Conservation (phyloP, 352 stramenopile species). For the Pythium brassicae region DNA sequence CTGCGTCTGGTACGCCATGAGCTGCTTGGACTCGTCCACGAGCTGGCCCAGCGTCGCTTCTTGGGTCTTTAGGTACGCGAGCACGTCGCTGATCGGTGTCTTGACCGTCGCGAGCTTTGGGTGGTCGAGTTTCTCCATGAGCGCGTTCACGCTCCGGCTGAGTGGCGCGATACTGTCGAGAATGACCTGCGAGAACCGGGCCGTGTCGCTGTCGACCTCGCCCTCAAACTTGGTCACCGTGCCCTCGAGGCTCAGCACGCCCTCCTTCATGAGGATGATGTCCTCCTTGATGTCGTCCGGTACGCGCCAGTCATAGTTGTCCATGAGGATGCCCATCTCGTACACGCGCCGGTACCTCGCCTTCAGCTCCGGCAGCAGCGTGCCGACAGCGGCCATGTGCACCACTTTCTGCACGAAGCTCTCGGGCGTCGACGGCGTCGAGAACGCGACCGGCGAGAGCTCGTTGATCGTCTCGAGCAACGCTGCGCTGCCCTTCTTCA, state of each 20-base stretch:
- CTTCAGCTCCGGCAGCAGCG: slow-evolving; percentile 65
- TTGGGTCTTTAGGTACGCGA: slow-evolving; percentile 70
- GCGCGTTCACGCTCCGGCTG: slow-evolving; percentile 54
- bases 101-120: slow-evolving; percentile 73
- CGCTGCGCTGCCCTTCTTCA: slow-evolving; percentile 74
- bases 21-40: slow-evolving; percentile 76
- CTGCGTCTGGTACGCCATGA: slow-evolving; percentile 87
- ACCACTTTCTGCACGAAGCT: slow-evolving; percentile 87
- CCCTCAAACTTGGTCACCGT: slow-evolving; percentile 88
- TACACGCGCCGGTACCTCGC: slow-evolving; percentile 71
- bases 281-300: slow-evolving; percentile 91
- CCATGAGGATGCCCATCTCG: slow-evolving; percentile 89
- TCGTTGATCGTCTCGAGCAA: slow-evolving; percentile 83
- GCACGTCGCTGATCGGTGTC: slow-evolving; percentile 65
- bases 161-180: slow-evolving; percentile 82
- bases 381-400: slow-evolving; percentile 76
- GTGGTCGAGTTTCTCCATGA: slow-evolving; percentile 85
- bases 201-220: slow-evolving; percentile 89
- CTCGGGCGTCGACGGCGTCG: slow-evolving; percentile 54
- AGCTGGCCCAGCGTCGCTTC: slow-evolving; percentile 69
- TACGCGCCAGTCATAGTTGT: slow-evolving; percentile 89
- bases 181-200: slow-evolving; percentile 88
- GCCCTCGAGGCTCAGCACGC: slow-evolving; percentile 86
- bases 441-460: slow-evolving; percentile 83
- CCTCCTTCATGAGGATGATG: slow-evolving; percentile 93